A percentile compares a stretch with the other conserved stretches of the same genome.
Evolutionary conservation across 805 yeast species (phyloP).

Genomic region (Kuraishia piskuri): DNA sequence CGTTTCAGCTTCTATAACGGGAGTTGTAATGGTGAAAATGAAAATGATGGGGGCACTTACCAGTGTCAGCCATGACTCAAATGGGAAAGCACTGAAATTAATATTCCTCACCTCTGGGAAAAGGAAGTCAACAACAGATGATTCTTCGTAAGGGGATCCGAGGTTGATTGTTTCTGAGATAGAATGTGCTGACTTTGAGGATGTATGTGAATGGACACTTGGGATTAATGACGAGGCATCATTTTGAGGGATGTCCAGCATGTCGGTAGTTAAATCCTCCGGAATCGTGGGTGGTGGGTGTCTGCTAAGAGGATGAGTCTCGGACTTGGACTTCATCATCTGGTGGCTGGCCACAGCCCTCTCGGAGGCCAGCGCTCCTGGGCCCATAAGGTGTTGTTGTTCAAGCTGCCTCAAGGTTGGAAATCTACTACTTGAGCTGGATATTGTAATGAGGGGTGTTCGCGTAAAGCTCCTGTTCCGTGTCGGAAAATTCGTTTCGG

Average conservation of each 20-base stretch:
- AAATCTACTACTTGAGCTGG: not conserved
- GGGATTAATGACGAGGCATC: not conserved
- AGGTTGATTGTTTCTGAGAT: not conserved
- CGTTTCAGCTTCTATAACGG: slow-evolving; percentile 8
- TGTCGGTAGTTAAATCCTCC: not conserved
- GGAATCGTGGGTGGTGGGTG: not conserved
- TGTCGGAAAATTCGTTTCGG: not conserved
- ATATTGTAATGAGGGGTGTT: not conserved
- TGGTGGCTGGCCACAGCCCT: not conserved
- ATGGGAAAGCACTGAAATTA: slow-evolving; percentile 6
- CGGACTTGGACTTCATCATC: not conserved
- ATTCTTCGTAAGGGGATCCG: not conserved
- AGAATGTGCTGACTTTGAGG: not conserved
- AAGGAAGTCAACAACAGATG: not conserved
- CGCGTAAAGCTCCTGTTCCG: not conserved
- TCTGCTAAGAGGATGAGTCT: not conserved
- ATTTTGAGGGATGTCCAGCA: not conserved
- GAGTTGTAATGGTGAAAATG: slow-evolving; percentile 16
- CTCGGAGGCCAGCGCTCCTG: not conserved
- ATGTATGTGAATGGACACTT: not conserved
- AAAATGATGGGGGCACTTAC: slow-evolving; percentile 17
- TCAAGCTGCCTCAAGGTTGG: not conserved
- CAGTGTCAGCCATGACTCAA: slow-evolving; percentile 16
- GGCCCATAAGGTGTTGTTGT: not conserved
- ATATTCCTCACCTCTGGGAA: not conserved